phyloP scores from a whole-genome alignment of 2,329 filamentous ascomycete genomes.

The Fusarium nygamai region DNA sequence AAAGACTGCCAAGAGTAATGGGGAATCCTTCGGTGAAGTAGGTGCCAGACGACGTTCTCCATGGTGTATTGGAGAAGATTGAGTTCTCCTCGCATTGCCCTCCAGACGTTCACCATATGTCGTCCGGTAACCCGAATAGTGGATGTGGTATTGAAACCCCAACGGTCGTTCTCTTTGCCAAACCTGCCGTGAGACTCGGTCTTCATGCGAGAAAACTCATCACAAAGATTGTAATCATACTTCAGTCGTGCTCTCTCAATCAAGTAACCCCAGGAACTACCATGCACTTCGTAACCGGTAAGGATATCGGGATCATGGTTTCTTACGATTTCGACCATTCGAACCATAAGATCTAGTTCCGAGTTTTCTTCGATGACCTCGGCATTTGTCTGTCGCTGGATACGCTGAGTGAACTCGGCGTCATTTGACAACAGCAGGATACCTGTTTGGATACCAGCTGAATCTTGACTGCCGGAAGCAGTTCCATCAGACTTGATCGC shows the following conservation, averaged over 20 bases:
- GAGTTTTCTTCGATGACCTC: slow-evolving; percentile 79
- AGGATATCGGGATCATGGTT: slow-evolving; percentile 89
- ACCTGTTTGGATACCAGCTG: slow-evolving; percentile 68
- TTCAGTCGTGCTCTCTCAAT: slow-evolving; percentile 88
- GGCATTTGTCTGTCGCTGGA: slow-evolving; percentile 68
- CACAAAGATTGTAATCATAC: slow-evolving; percentile 90
- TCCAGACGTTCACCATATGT: slow-evolving; percentile 97
- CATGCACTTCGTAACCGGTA: slow-evolving; percentile 94
- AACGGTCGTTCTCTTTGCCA: slow-evolving; percentile 86
- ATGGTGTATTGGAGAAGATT: slow-evolving; percentile 94
- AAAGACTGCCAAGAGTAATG: slow-evolving; percentile 84
- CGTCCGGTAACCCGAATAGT: slow-evolving; percentile 92
- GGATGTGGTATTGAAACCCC: slow-evolving; percentile 94
- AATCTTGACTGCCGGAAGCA: slow-evolving; percentile 57
- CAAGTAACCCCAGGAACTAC: slow-evolving; percentile 93
- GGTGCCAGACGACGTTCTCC: slow-evolving; percentile 93
- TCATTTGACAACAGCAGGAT: slow-evolving; percentile 77
- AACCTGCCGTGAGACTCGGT: slow-evolving; percentile 83
- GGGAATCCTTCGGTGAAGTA: slow-evolving; percentile 87
- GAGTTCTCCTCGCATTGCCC: slow-evolving; percentile 92
- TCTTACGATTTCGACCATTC: slow-evolving; percentile 88
- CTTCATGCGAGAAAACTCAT: slow-evolving; percentile 91
- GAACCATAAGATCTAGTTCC: slow-evolving; percentile 85
- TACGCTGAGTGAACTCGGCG: slow-evolving; percentile 65
- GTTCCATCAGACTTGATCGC: slow-evolving; percentile 81